Evolutionary conservation across 2,329 filamentous ascomycete species (phyloP), one percentile per base, ranked within the genome.

Genomic region (Arthroderma sp.): DNA sequence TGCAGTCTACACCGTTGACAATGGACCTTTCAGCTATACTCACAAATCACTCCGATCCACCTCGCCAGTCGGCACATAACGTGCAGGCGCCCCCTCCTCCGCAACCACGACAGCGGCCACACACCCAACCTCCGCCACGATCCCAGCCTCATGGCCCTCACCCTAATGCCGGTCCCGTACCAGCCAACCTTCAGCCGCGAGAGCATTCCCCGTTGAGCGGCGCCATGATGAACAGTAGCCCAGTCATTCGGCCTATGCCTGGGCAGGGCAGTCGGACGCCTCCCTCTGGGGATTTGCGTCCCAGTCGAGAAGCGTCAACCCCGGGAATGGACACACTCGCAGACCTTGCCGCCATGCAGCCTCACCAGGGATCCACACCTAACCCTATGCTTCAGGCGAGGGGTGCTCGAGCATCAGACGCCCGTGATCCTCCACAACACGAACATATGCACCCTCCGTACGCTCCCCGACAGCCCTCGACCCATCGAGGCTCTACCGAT

Each of bases 291-390:
- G 59, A 63, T 5, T 54, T 59, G 31, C 56, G 57, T 37, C 53
- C 60, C n/a, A 55, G 60, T 22, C 58, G 66, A 49, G 62, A 66
- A 34, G 58, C 64, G 2, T 67, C 68, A 8, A 68, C 67, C 4
- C 62, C 65, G 2, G 67, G 65, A n/a, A 69, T 71, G 60, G 68
- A 71, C 49, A 65, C 66, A n/a, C 54, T 71, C 44, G 67, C 67
- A 29, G 68, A 71, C 48, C 54, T 69, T 29, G 67, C 68, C 33
- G 65, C 66, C 9, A 66, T 69, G 60, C 68, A 70, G 54, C 65
- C 65, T 44, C 67, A 68, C 43, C 66, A 68, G 46, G 61, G 64
- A 5, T 59, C 64, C 44, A 62, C 62, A 29, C 56, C 60, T 36
- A 68, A 59, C 43, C 56, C 64, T 28, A 52, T 62, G n/a, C 32